Conservation (phyloP, 1,284 basidiomycete species). For the Leccinum variabile region DNA sequence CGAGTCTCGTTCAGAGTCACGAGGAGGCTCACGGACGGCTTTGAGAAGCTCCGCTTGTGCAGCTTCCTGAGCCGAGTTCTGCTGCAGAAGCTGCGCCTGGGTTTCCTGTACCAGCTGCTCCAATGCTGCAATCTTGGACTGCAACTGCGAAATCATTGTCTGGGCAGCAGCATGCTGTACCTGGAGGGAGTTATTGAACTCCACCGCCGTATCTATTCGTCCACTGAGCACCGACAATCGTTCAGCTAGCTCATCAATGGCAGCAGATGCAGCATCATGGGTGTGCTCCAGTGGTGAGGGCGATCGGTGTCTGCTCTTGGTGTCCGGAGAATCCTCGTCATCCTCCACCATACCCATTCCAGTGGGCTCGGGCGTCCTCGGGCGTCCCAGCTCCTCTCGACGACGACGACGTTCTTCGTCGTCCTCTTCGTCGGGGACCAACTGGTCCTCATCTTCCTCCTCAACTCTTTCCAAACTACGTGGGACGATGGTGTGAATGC, state of each 20-base stretch:
- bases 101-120: constrained; percentile 56
- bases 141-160: constrained; percentile 73
- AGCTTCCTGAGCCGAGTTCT: constrained; percentile 46
- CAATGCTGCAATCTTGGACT: constrained; percentile 62
- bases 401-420: constrained; percentile 47
- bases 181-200: constrained; percentile 73
- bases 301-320: constrained; percentile 22
- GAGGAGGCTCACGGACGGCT: constrained; percentile 34
- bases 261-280: constrained; percentile 28
- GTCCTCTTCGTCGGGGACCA: constrained; percentile 45
- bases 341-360: constrained; percentile 63
- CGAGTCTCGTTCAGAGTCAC: constrained; percentile 42
- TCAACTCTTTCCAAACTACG: constrained; percentile 74
- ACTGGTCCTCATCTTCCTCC: constrained; percentile 70
- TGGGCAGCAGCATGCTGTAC: constrained; percentile 80
- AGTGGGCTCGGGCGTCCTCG: constrained; percentile 74
- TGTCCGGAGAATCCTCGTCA: constrained; percentile 29
- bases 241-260: constrained; percentile 62
- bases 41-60: constrained; percentile 42
- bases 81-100: constrained; percentile 38
- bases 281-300: constrained; percentile 19
- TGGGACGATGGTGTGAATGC: constrained; percentile 61
- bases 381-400: constrained; percentile 62
- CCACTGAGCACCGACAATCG: constrained; percentile 70
- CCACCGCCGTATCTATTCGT: constrained; percentile 78